These are phyloP conservation scores for Globisporangium abappressorium DNA, from an alignment of 352 stramenopile species.

Conservation along the genomic window DNA sequence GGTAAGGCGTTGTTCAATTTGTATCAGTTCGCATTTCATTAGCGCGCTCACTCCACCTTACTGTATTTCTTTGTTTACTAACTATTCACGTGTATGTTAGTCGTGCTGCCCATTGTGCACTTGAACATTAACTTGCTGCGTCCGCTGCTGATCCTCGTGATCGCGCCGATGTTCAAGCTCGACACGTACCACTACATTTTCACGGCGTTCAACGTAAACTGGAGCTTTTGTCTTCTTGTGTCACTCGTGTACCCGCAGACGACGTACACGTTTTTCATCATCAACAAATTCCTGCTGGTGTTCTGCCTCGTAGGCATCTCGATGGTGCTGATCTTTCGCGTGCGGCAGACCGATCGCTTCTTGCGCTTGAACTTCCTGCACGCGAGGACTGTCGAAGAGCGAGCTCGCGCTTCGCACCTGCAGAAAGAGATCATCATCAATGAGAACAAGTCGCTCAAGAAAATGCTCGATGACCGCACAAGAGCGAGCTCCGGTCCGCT, in stretches of 20 bases:
- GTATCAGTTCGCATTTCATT: not conserved
- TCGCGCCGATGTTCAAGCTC: slow-evolving; percentile 70
- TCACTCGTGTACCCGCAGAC: slow-evolving; percentile 59
- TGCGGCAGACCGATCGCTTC: slow-evolving; percentile 74
- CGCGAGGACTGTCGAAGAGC: slow-evolving; percentile 66
- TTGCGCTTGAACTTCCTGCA: slow-evolving; percentile 75
- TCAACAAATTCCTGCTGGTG: slow-evolving; percentile 74
- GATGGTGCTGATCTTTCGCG: slow-evolving; percentile 56
- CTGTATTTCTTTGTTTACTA: not conserved
- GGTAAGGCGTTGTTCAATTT: slow-evolving; percentile 20
- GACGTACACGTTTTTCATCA: slow-evolving; percentile 50
- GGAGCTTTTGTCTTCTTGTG: slow-evolving; percentile 68
- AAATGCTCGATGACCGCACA: slow-evolving; percentile 68
- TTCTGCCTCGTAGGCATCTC: slow-evolving; percentile 55
- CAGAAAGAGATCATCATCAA: slow-evolving; percentile 84
- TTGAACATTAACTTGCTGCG: slow-evolving; percentile 71
- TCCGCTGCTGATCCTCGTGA: slow-evolving; percentile 55
- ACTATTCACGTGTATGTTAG: slow-evolving; percentile 12
- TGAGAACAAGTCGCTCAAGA: slow-evolving; percentile 82
- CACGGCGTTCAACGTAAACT: slow-evolving; percentile 53
- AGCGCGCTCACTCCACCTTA: not conserved
- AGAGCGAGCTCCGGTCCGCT: slow-evolving; percentile 35
- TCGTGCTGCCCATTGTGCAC: slow-evolving; percentile 63
- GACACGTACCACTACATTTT: slow-evolving; percentile 73
- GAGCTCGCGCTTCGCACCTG: slow-evolving; percentile 54